Conservation (phyloP, 2,329 filamentous ascomycete genomes). For the Penicillium concentricum region DNA sequence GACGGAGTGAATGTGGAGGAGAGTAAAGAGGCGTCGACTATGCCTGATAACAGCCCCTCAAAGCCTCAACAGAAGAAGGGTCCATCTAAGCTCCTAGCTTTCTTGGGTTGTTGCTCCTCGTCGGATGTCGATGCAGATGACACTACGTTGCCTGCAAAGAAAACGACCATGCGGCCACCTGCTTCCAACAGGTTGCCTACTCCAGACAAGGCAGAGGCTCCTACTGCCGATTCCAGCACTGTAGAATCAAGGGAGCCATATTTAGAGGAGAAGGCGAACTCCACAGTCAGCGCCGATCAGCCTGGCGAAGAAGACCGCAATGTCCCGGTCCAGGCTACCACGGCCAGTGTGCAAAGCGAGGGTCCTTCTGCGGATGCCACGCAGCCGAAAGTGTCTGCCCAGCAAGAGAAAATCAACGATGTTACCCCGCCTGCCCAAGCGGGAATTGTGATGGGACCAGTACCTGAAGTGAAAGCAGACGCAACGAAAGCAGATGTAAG, state of each 20-base stretch:
- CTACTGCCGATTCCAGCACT: slow-evolving; percentile 40
- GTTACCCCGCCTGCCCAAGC: slow-evolving; percentile 2
- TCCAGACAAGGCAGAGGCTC: slow-evolving; percentile 41
- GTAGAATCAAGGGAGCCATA: slow-evolving; percentile 41
- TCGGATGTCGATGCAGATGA: slow-evolving; percentile 48
- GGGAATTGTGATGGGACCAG: slow-evolving; percentile 9
- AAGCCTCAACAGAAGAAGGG: slow-evolving; percentile 44
- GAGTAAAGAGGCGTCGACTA: slow-evolving; percentile 30
- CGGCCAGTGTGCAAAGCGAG: slow-evolving; percentile 39
- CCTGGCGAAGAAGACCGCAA: slow-evolving; percentile 29
- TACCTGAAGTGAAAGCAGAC: slow-evolving; percentile 14
- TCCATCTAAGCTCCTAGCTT: slow-evolving; percentile 44
- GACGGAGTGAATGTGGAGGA: slow-evolving; percentile 33
- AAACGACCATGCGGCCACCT: slow-evolving; percentile 42
- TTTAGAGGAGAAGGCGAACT: slow-evolving; percentile 40
- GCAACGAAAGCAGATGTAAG: slow-evolving; percentile 11
- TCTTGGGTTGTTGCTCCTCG: slow-evolving; percentile 51
- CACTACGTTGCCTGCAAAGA: slow-evolving; percentile 46
- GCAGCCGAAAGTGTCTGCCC: slow-evolving; percentile 15
- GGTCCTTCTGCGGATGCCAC: slow-evolving; percentile 20
- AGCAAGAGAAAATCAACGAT: slow-evolving; percentile 18
- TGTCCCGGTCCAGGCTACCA: slow-evolving; percentile 36
- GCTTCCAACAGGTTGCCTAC: slow-evolving; percentile 37
- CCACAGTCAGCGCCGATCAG: slow-evolving; percentile 31
- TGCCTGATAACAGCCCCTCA: slow-evolving; percentile 32